A percentile compares a stretch with the other conserved stretches of the same genome.
These are phyloP conservation scores for Solanum paucissectum DNA, from an alignment of 257 asterid genomes.

Conservation along the genomic window DNA sequence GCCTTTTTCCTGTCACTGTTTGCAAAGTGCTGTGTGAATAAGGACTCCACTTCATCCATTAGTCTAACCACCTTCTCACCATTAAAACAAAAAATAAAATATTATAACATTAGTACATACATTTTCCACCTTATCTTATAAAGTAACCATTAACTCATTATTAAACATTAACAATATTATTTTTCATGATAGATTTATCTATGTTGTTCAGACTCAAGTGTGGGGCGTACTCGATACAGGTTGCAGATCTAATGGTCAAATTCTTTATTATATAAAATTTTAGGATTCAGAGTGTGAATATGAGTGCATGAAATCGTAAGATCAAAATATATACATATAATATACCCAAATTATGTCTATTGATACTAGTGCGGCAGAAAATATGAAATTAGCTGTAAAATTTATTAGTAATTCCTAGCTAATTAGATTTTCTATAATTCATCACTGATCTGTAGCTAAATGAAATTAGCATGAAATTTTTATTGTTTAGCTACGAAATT, in stretches of 20 bases:
- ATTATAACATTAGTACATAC: not conserved
- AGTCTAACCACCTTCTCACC: conserved; percentile 64
- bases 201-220: not conserved
- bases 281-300: not conserved
- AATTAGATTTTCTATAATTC: too few relatives aligned
- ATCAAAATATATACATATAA: not conserved
- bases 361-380: fast-evolving
- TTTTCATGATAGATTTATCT: not conserved
- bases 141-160: not conserved
- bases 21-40: conserved; percentile 93
- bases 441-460: not conserved
- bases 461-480: not conserved
- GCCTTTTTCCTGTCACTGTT: conserved; percentile 81
- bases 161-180: not conserved
- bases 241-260: not conserved
- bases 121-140: not conserved
- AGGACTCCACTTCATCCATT: conserved; percentile 98
- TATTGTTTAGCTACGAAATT: too few relatives aligned
- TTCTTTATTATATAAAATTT: not conserved
- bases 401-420: not conserved
- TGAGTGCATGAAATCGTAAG: not conserved
- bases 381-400: not conserved
- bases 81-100: not conserved
- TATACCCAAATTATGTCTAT: not conserved
- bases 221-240: not conserved